These are phyloP conservation scores for Zarea fungicola DNA, from an alignment of 2,329 filamentous ascomycete genomes.

Conservation along the genomic window DNA sequence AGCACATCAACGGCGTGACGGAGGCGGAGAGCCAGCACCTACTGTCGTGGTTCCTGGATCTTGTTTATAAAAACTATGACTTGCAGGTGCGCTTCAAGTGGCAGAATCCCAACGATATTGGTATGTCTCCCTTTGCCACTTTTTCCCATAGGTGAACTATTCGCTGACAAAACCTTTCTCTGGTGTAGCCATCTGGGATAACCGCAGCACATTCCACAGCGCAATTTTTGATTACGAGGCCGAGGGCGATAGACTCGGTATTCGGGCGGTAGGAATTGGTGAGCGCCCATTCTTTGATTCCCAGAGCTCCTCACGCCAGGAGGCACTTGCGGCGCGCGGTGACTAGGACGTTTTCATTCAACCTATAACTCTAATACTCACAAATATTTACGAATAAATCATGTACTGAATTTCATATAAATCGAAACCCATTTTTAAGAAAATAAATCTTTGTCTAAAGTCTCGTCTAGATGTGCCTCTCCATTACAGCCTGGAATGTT, in stretches of 20 bases:
- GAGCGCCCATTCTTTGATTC: conserved; percentile 51
- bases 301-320: conserved; percentile 23
- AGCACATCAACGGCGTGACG: conserved; percentile 45
- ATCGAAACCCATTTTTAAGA: neutral
- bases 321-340: neutral
- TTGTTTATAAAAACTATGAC: conserved; percentile 51
- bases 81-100: conserved; percentile 45
- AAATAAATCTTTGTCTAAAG: neutral
- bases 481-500: neutral
- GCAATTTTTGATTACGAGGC: conserved; percentile 48
- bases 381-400: neutral
- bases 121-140: conserved; percentile 16
- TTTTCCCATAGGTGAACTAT: too few species aligned
- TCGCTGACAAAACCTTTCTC: neutral
- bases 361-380: too few species aligned
- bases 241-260: conserved; percentile 42
- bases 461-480: neutral
- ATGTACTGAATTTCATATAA: neutral
- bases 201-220: conserved; percentile 50
- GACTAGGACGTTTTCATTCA: neutral
- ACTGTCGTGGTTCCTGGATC: conserved; percentile 46
- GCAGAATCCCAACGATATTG: conserved; percentile 39
- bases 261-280: conserved; percentile 47
- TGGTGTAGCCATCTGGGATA: conserved; percentile 52
- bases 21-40: conserved; percentile 42